Base-by-base conservation (phyloP, 495 filamentous ascomycete genomes). In the Penicillium steckii region DNA sequence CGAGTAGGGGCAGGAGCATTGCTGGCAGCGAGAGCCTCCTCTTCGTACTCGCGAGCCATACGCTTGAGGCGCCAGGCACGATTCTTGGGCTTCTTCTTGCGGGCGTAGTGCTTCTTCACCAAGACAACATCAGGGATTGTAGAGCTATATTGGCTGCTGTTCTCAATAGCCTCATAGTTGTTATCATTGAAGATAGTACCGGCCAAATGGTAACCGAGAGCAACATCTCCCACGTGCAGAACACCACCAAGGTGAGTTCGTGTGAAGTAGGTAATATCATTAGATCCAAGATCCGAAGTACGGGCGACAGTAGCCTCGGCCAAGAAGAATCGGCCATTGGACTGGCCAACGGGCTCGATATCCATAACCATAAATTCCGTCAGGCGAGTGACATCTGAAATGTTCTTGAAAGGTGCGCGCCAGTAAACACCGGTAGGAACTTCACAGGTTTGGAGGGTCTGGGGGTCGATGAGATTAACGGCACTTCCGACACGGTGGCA, bases 351-450 rank as follows among this genome's bases (percentile, higher is more conserved):
- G 1, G 86, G 84, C 62, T 97, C 95, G 53, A 96, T 95, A 63
- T 99, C 93, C 75, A 99, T 85, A 15, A 99, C 77, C 35, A 97
- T 85, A 64, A 97, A 97, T 64, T 99, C 95, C 23, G 86, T 83
- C 15, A 99, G 77, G 19, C 94, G 86, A 38, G 88, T 82, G 7
- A 91, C 84, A 59, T 96, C 92, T 0, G 94, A 89, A 4, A 99
- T 76, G 2, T 85, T 81, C 19, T 67, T 72, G 75, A 99, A 97
- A 0, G 95, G 95, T 0, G 84, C 72, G 17, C 93, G 81, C 92
- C 92, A 99, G 73, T 91, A 99, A 15, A 86, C 76, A 0, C 81
- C 77, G 6, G 89, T 82, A 53, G 85, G 86, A 41, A 97, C 73
- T 45, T 97, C 94, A 21, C 91, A 82, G 0, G 86, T 91, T 61